Evolutionary conservation across 495 filamentous ascomycete species (phyloP).

Genomic region (Pyrenula massariospora): DNA sequence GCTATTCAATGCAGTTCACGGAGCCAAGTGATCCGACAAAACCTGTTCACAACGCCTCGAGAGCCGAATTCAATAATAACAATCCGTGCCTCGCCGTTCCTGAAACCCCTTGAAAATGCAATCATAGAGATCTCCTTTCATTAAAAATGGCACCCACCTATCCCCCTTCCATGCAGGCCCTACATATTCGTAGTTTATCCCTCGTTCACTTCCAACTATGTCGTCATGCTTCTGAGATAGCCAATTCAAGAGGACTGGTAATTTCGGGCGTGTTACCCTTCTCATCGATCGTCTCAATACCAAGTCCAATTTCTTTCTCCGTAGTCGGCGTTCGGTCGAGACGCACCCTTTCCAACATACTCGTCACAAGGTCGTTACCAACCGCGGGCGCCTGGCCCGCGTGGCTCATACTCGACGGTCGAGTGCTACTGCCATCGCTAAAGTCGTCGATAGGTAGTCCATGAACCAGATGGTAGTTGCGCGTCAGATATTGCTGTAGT

Average conservation of each 20-base stretch:
- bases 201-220: too few relatives aligned
- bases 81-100: too few relatives aligned
- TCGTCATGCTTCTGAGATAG: not conserved
- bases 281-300: not conserved
- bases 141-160: too few relatives aligned
- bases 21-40: too few relatives aligned
- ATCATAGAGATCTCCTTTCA: too few relatives aligned
- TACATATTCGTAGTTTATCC: too few relatives aligned
- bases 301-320: constrained; percentile 11
- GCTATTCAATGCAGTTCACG: too few relatives aligned
- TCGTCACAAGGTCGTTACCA: not conserved
- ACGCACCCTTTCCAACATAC: constrained; percentile 3
- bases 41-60: too few relatives aligned
- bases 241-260: not conserved
- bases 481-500: constrained; percentile 43
- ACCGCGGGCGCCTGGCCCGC: not conserved
- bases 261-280: not conserved
- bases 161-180: too few relatives aligned
- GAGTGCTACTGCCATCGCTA: not conserved
- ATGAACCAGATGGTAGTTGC: constrained; percentile 48
- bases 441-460: constrained; percentile 21
- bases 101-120: too few relatives aligned
- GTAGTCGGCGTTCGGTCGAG: constrained; percentile 10
- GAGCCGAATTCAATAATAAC: too few relatives aligned
- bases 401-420: not conserved